Percentiles rank a stretch among this genome's conserved stretches.
phyloP scores from a whole-genome alignment of 2,329 filamentous ascomycete species.

The Claviceps citrina region DNA sequence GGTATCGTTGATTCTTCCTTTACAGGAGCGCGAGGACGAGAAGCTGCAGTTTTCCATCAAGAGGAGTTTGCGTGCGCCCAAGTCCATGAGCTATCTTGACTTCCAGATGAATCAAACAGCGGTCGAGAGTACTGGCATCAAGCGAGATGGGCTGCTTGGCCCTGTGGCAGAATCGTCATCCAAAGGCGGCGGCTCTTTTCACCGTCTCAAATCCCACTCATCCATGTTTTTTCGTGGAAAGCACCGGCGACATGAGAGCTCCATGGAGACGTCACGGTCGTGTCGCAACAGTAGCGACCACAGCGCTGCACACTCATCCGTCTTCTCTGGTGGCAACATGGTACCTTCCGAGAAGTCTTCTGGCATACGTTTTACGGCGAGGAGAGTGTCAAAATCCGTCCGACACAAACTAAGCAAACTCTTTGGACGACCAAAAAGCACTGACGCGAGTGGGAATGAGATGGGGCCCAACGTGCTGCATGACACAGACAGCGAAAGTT shows the following conservation, averaged over 20 bases:
- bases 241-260: conserved; percentile 18
- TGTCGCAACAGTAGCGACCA: conserved; percentile 31
- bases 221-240: conserved; percentile 30
- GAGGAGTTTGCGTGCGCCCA: conserved; percentile 27
- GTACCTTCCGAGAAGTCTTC: conserved; percentile 13
- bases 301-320: conserved; percentile 19
- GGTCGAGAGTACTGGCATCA: neutral
- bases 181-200: conserved; percentile 15
- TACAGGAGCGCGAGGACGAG: conserved; percentile 16
- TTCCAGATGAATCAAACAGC: neutral
- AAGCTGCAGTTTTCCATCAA: conserved; percentile 6
- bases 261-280: conserved; percentile 30
- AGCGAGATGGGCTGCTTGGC: conserved; percentile 16
- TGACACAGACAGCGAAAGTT: conserved; percentile 16
- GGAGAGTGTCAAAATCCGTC: conserved; percentile 47
- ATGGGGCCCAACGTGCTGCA: conserved; percentile 6
- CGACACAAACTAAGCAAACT: conserved; percentile 42
- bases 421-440: conserved; percentile 16
- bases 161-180: conserved; percentile 22
- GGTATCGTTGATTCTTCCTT: neutral
- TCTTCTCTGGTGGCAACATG: conserved; percentile 11
- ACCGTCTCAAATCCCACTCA: conserved; percentile 24
- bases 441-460: conserved; percentile 5
- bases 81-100: conserved; percentile 39
- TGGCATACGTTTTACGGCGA: conserved; percentile 34